A percentile compares a stretch with the other conserved stretches of the same genome.
These are phyloP conservation scores for Fusarium poae DNA, from an alignment of 2,329 filamentous ascomycete species.

Conservation along the genomic window DNA sequence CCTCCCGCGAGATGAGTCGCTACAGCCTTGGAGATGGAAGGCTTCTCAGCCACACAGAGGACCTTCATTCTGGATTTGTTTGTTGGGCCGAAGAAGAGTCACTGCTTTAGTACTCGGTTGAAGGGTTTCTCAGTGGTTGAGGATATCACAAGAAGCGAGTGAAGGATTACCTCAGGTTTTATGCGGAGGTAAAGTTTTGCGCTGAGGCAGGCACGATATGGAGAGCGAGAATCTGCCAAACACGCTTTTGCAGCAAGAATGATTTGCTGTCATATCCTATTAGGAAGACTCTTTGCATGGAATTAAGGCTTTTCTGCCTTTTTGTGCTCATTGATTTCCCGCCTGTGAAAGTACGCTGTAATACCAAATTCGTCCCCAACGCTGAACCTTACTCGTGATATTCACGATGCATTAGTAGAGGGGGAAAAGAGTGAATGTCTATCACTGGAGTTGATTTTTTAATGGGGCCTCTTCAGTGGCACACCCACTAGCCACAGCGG, in stretches of 20 bases:
- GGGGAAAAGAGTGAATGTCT: conserved; percentile 3
- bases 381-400: conserved; percentile 11
- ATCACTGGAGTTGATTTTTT: conserved; percentile 31
- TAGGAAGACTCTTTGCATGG: not conserved
- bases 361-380: conserved; percentile 1
- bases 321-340: not conserved
- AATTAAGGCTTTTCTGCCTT: not conserved
- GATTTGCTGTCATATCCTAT: conserved; percentile 29
- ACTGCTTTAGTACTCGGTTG: not conserved
- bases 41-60: conserved; percentile 74
- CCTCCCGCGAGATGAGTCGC: conserved; percentile 89
- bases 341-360: not conserved
- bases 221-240: conserved; percentile 12
- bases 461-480: conserved; percentile 24
- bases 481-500: conserved; percentile 46
- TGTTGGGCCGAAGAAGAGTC: not conserved
- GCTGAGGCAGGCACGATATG: conserved; percentile 31
- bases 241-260: conserved; percentile 19
- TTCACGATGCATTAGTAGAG: conserved; percentile 19
- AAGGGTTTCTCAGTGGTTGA: not conserved
- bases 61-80: conserved; percentile 59
- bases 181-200: conserved; percentile 15
- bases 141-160: conserved; percentile 20
- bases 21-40: conserved; percentile 95
- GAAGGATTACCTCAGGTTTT: conserved; percentile 32